Percentiles rank a stretch among this genome's conserved stretches.
Conservation (phyloP, 2,329 filamentous ascomycete genomes). For the Colletotrichum camelliae region DNA sequence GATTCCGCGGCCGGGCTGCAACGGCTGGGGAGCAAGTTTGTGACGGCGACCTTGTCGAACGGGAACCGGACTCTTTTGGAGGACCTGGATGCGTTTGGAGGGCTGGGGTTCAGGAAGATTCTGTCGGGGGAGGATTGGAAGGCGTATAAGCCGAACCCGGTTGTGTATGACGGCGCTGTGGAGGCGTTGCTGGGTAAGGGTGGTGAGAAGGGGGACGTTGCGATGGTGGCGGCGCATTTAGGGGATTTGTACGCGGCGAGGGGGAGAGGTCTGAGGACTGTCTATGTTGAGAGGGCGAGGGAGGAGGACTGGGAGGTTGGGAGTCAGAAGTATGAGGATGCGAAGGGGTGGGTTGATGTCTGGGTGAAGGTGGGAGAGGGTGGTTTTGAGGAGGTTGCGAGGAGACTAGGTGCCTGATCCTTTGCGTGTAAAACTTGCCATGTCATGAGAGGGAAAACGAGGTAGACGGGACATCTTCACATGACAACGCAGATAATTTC, state of each 20-base stretch:
- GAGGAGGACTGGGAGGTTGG: conserved; percentile 69
- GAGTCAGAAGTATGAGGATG: conserved; percentile 54
- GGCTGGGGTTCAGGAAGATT: conserved; percentile 66
- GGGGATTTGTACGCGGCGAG: conserved; percentile 72
- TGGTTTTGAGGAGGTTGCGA: conserved; percentile 36
- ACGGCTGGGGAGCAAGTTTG: conserved; percentile 55
- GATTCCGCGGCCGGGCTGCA: conserved; percentile 65
- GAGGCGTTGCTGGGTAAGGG: conserved; percentile 50
- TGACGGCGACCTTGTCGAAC: conserved; percentile 75
- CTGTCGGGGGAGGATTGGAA: conserved; percentile 74
- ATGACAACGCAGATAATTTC: background rate
- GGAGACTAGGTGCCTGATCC: conserved; percentile 24
- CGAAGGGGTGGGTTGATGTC: conserved; percentile 48
- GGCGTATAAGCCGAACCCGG: conserved; percentile 75
- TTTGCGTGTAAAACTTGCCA: background rate
- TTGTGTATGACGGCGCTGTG: conserved; percentile 73
- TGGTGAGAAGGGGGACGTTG: conserved; percentile 64
- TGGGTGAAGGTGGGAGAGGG: conserved; percentile 39
- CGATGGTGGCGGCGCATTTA: conserved; percentile 80
- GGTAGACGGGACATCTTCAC: background rate
- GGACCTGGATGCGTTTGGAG: conserved; percentile 65
- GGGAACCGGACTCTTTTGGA: conserved; percentile 71
- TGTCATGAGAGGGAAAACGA: background rate
- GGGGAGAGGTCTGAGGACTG: conserved; percentile 66
- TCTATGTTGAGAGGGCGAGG: conserved; percentile 72